These are phyloP conservation scores for Pilaira anomala DNA, from an alignment of 192 early-diverging fungal genomes.

Conservation along the genomic window DNA sequence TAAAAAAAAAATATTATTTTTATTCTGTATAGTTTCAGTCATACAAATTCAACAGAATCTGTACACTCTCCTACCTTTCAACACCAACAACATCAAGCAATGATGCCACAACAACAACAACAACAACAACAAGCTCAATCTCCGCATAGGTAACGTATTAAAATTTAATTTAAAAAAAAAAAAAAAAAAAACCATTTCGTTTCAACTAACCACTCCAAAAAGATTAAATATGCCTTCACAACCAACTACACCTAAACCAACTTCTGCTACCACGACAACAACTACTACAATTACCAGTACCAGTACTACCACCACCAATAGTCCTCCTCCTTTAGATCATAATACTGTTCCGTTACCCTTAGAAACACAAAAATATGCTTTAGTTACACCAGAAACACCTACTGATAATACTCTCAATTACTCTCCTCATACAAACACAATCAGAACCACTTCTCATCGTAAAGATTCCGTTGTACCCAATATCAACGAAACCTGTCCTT, in stretches of 20 bases:
- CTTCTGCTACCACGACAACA: neutral
- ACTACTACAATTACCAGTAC: neutral
- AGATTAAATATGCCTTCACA: slow-evolving; percentile 8
- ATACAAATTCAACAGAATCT: too few species aligned
- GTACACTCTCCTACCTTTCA: too few species aligned
- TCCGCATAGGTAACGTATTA: too few species aligned
- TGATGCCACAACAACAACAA: too few species aligned
- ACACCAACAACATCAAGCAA: too few species aligned
- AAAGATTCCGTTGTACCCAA: neutral
- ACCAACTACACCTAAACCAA: slow-evolving; percentile 15
- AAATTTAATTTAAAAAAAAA: too few species aligned
- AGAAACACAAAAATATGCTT: slow-evolving; percentile 15
- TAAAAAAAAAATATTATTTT: too few species aligned
- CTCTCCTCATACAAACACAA: neutral
- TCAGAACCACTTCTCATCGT: neutral
- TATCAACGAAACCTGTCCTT: slow-evolving; percentile 4
- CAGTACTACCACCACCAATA: neutral
- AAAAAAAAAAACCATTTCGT: too few species aligned
- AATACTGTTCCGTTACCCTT: slow-evolving; percentile 3
- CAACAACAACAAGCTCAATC: too few species aligned
- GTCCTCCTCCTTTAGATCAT: neutral
- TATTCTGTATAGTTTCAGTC: too few species aligned
- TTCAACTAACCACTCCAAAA: too few species aligned
- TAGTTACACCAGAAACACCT: slow-evolving; percentile 11
- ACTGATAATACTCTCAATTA: neutral